These are phyloP conservation scores for Blastomyces silverae DNA, from an alignment of 2,329 filamentous ascomycete genomes.

Conservation along the genomic window DNA sequence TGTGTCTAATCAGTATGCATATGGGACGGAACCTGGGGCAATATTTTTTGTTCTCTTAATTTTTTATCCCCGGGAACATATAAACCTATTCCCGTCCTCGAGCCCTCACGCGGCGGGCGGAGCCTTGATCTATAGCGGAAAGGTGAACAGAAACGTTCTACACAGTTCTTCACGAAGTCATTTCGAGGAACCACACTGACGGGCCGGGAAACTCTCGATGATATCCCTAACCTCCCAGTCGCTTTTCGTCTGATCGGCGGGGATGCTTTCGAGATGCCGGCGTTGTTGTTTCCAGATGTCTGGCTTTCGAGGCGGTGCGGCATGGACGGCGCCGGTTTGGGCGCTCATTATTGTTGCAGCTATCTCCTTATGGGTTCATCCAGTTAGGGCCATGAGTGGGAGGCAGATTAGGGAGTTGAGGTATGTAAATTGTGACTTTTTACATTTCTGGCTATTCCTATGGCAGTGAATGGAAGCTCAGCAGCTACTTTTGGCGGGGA, in stretches of 20 bases:
- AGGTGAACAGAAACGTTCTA: not conserved
- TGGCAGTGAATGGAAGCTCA: not conserved
- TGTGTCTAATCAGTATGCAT: not conserved
- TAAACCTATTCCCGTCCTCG: not conserved
- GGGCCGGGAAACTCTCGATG: conserved; percentile 6
- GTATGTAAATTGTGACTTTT: conserved; percentile 23
- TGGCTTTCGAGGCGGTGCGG: conserved; percentile 22
- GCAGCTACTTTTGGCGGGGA: not conserved
- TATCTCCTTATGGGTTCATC: conserved; percentile 33
- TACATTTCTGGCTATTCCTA: not conserved
- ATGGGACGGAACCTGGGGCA: not conserved
- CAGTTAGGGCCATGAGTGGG: conserved; percentile 33
- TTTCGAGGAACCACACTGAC: not conserved
- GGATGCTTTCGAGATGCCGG: conserved; percentile 40
- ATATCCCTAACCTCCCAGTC: conserved; percentile 16
- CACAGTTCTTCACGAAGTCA: not conserved
- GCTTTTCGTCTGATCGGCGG: conserved; percentile 25
- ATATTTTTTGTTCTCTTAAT: not conserved
- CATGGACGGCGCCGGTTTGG: conserved; percentile 20
- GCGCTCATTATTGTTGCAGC: conserved; percentile 30
- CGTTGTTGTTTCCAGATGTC: conserved; percentile 30
- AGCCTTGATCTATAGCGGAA: not conserved
- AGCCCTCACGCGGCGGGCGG: not conserved
- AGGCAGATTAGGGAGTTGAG: conserved; percentile 34
- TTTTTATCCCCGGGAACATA: not conserved